Conservation (phyloP, 345 rosid genomes). For the Populus alba region DNA sequence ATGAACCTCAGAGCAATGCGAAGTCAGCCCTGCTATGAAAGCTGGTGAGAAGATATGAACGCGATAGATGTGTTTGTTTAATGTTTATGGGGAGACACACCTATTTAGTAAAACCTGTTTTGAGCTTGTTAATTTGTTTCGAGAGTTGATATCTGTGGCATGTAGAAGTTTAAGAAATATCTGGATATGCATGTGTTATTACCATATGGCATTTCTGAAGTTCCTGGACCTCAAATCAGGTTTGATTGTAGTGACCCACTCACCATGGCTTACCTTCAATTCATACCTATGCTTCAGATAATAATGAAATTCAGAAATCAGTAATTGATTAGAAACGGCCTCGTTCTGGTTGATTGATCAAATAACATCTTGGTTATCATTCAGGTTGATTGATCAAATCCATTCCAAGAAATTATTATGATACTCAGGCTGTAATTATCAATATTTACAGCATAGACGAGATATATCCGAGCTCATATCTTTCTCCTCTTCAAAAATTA, state of each 20-base stretch:
- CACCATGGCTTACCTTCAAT: slow-evolving; percentile 78
- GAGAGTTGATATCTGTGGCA: too few species aligned
- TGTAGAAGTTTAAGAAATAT: too few species aligned
- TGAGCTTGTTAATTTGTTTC: background rate
- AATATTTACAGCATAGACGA: too few species aligned
- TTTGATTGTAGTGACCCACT: slow-evolving; percentile 62
- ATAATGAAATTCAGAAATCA: background rate
- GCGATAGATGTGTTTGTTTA: background rate
- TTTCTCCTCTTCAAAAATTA: too few species aligned
- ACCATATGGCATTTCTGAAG: slow-evolving; percentile 48
- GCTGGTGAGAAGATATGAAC: background rate
- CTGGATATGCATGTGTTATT: too few species aligned
- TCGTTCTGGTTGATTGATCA: background rate
- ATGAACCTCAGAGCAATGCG: too few species aligned
- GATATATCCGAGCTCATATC: too few species aligned
- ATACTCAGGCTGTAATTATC: too few species aligned
- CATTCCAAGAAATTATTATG: background rate
- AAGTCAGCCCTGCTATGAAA: too few species aligned
- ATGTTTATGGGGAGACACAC: background rate
- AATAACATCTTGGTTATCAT: too few species aligned
- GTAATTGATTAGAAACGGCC: background rate
- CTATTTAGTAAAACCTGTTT: background rate
- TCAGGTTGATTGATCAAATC: background rate
- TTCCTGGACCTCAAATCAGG: slow-evolving; percentile 71
- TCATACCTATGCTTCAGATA: slow-evolving; percentile 50